These are phyloP conservation scores for Tylopilus balloui DNA, from an alignment of 768 basidiomycete species.

Conservation along the genomic window DNA sequence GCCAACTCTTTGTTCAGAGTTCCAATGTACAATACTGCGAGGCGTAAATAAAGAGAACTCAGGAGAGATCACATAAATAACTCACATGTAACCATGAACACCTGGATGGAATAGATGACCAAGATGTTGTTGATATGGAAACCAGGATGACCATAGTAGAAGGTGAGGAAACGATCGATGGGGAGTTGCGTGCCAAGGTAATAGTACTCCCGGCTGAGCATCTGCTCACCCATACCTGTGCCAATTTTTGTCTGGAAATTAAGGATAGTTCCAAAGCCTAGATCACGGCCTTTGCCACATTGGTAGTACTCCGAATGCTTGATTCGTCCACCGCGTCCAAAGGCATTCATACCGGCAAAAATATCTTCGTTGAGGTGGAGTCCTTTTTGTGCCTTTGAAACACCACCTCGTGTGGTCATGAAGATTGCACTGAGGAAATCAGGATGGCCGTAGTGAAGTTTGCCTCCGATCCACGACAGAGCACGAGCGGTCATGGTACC, in stretches of 20 bases:
- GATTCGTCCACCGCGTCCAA: conserved; percentile 96
- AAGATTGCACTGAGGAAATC: conserved; percentile 98
- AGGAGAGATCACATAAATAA: conserved; percentile 17
- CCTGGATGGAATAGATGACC: conserved; percentile 95
- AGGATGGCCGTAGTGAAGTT: conserved; percentile 97
- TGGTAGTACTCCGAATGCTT: conserved; percentile 99
- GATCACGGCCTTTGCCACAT: conserved; percentile 98
- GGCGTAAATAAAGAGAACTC: conserved; percentile 7
- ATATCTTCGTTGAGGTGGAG: conserved; percentile 99
- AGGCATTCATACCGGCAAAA: conserved; percentile 98
- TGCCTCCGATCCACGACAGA: conserved; percentile 95
- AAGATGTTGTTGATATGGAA: conserved; percentile 99
- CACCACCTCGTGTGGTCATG: conserved; percentile 98
- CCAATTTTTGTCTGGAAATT: conserved; percentile 99
- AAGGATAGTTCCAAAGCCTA: conserved; percentile 97
- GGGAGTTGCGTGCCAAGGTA: conserved; percentile 98
- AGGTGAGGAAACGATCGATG: conserved; percentile 97
- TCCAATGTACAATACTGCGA: conserved; percentile 83
- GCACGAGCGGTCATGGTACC: conserved; percentile 97
- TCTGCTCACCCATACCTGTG: conserved; percentile 99
- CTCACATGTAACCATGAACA: conserved; percentile 94
- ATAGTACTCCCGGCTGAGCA: conserved; percentile 99
- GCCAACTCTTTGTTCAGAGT: conserved; percentile 91
- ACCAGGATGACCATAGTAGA: conserved; percentile 99
- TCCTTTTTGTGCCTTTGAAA: conserved; percentile 99